Percentiles rank a stretch among this genome's conserved stretches.
Evolutionary conservation across 1,139 yeast species (phyloP).

Genomic region (Pichia sp.): DNA sequence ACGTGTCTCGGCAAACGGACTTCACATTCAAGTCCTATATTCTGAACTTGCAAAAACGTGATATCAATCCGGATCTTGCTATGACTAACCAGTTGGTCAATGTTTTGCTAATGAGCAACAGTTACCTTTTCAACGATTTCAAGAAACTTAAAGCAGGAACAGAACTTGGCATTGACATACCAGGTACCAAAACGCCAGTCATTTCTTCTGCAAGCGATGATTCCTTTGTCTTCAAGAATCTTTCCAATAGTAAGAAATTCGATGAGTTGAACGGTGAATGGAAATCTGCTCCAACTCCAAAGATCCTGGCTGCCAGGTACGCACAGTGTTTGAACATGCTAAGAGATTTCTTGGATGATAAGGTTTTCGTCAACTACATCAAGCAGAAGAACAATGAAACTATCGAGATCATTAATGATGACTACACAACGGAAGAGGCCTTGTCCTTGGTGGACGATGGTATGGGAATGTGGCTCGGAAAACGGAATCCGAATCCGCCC

Average conservation of each 20-base stretch:
- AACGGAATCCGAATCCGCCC: constrained; percentile 36
- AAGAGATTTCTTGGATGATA: constrained; percentile 29
- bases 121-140: constrained; percentile 36
- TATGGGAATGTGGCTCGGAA: constrained; percentile 48
- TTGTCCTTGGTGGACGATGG: constrained; percentile 27
- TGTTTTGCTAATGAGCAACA: constrained; percentile 30
- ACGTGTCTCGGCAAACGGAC: constrained; percentile 23
- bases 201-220: too few relatives aligned
- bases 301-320: constrained; percentile 47
- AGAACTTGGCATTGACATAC: too few relatives aligned
- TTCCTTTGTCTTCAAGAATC: constrained; percentile 1
- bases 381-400: constrained; percentile 30
- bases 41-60: constrained; percentile 37
- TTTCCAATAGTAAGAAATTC: constrained; percentile 14
- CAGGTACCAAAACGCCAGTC: too few relatives aligned
- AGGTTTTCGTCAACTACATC: constrained; percentile 46
- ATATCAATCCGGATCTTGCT: constrained; percentile 41
- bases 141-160: constrained; percentile 37
- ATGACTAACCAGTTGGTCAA: constrained; percentile 33
- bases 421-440: neutral
- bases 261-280: constrained; percentile 27
- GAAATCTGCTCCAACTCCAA: constrained; percentile 46
- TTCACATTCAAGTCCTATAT: constrained; percentile 31
- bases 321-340: constrained; percentile 39
- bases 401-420: neutral